phyloP scores from a whole-genome alignment of 352 stramenopile species.

The Phytophthora nicotianae region DNA sequence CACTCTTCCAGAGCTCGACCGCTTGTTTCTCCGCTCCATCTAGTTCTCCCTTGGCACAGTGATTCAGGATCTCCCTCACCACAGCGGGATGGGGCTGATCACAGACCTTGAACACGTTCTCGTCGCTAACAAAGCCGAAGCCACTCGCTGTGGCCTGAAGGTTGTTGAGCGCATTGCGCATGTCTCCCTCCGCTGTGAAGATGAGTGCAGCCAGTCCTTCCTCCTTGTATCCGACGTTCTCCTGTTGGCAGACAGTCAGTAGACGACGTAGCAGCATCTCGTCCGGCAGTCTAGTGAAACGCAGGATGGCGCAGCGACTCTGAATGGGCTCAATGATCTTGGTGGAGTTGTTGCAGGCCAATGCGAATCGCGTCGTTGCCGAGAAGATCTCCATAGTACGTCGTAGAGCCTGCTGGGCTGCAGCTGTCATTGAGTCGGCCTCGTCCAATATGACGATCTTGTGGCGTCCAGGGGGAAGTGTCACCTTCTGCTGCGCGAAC shows the following conservation, averaged over 20 bases:
- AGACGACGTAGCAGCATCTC: slow-evolving; percentile 96
- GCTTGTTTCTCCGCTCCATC: slow-evolving; percentile 81
- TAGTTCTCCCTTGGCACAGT: slow-evolving; percentile 87
- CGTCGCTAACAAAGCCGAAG: slow-evolving; percentile 96
- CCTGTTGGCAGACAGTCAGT: slow-evolving; percentile 92
- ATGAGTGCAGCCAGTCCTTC: slow-evolving; percentile 97
- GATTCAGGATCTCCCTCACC: slow-evolving; percentile 65
- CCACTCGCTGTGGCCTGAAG: slow-evolving; percentile 96
- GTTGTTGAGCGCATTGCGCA: slow-evolving; percentile 99
- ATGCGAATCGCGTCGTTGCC: slow-evolving; percentile 96
- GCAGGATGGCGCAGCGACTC: slow-evolving; percentile 97
- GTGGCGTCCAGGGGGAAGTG: slow-evolving; percentile 88
- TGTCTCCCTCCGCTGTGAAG: slow-evolving; percentile 99
- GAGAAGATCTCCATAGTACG: slow-evolving; percentile 99
- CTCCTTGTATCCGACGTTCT: slow-evolving; percentile 88
- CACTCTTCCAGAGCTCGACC: slow-evolving; percentile 75
- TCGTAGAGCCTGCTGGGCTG: slow-evolving; percentile 97
- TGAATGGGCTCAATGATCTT: slow-evolving; percentile 99
- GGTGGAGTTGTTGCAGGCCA: slow-evolving; percentile 98
- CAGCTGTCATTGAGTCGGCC: slow-evolving; percentile 97
- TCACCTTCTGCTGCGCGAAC: slow-evolving; percentile 99
- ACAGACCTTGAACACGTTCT: slow-evolving; percentile 96
- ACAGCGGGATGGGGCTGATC: slow-evolving; percentile 95
- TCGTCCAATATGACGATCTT: slow-evolving; percentile 99
- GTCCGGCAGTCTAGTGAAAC: slow-evolving; percentile 96